Conservation (phyloP, 257 asterid species). For the Buddleja alternifolia region DNA sequence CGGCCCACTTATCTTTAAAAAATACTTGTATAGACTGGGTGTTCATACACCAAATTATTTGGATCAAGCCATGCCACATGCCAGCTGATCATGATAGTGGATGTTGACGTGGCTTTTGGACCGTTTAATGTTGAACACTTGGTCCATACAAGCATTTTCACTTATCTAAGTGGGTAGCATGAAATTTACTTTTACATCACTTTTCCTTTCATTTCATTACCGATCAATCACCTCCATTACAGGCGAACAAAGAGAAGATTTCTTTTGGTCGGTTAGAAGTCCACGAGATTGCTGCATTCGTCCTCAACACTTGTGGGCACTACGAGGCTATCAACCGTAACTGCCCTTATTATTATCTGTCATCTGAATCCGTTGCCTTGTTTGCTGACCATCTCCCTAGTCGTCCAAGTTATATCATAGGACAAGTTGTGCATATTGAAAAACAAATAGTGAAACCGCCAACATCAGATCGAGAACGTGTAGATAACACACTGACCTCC, state of each 20-base stretch:
- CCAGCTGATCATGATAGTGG: too few relatives aligned
- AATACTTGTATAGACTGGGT: too few relatives aligned
- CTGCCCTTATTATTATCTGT: constrained; percentile 77
- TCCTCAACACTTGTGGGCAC: constrained; percentile 65
- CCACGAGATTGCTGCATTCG: constrained; percentile 76
- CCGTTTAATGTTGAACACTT: too few relatives aligned
- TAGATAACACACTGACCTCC: constrained; percentile 46
- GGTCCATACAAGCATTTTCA: too few relatives aligned
- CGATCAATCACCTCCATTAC: constrained; percentile 11
- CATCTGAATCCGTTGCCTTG: constrained; percentile 87
- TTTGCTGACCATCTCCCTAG: constrained; percentile 74
- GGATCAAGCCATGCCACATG: too few relatives aligned
- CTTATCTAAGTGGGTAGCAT: too few relatives aligned
- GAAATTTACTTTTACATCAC: too few relatives aligned
- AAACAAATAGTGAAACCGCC: constrained; percentile 56
- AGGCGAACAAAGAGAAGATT: constrained; percentile 77
- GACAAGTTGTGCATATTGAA: constrained; percentile 94
- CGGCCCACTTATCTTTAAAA: too few relatives aligned
- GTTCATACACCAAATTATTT: too few relatives aligned
- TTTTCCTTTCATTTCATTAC: neutral
- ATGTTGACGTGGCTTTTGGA: too few relatives aligned
- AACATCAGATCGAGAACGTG: constrained; percentile 46
- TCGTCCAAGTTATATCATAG: constrained; percentile 73
- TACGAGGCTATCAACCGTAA: constrained; percentile 74
- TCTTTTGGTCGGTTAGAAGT: constrained; percentile 64